Percentiles rank a stretch among this genome's conserved stretches.
phyloP scores from a whole-genome alignment of 352 stramenopile genomes.

The Blastocystis sp. region DNA sequence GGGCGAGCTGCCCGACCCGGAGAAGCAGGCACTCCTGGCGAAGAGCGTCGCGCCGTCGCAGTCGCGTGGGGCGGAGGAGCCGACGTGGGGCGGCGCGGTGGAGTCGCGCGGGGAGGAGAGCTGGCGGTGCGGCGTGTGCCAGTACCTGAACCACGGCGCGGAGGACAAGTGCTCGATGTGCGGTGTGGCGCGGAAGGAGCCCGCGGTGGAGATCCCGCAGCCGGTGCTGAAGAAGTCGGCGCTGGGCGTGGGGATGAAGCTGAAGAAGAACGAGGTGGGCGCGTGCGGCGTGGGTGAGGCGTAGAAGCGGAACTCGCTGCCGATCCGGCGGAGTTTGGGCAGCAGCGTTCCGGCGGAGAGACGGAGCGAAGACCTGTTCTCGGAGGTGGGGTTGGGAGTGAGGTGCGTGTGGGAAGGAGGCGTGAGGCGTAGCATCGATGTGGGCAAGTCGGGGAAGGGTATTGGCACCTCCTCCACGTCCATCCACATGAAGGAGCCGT shows the following conservation, averaged over 20 bases:
- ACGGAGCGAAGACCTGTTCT: conserved; percentile 21
- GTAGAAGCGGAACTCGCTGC: neutral
- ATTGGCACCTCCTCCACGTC: neutral
- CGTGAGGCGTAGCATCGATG: conserved; percentile 1
- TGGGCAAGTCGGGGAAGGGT: neutral
- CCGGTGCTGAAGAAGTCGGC: conserved; percentile 26
- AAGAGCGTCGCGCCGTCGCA: neutral
- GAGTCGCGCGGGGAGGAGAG: neutral
- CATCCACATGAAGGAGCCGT: neutral
- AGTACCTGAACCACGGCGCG: conserved; percentile 47
- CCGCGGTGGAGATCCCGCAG: neutral
- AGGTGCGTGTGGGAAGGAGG: neutral
- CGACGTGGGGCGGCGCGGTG: neutral
- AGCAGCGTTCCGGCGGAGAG: neutral
- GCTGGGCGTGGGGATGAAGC: conserved; percentile 59
- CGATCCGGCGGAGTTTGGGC: neutral
- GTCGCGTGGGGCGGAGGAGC: neutral
- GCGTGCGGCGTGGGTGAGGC: neutral
- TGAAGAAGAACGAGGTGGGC: conserved; percentile 17
- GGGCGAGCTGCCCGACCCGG: neutral
- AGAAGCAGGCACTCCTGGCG: conserved; percentile 31
- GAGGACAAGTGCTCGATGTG: conserved; percentile 23
- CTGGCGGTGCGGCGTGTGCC: conserved; percentile 35
- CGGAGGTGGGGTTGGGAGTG: conserved; percentile 55
- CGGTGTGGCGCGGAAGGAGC: neutral